Conservation (phyloP, 2,329 filamentous ascomycete species). For the Fonsecaea multimorphosa region DNA sequence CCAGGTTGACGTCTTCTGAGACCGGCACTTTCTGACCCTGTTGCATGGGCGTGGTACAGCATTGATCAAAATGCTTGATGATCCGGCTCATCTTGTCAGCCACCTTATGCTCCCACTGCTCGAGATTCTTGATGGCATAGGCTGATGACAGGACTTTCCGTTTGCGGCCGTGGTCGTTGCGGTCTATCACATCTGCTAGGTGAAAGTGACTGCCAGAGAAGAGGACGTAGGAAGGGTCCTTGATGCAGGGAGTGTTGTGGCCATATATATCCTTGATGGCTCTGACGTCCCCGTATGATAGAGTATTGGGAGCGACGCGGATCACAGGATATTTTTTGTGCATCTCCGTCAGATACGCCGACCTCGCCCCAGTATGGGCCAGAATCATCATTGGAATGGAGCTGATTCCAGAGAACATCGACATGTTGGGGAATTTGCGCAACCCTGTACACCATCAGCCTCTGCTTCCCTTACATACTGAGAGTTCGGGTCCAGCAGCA, state of each 20-base stretch:
- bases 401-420: slow-evolving; percentile 52
- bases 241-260: slow-evolving; percentile 44
- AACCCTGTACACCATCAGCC: slow-evolving; percentile 39
- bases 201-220: slow-evolving; percentile 22
- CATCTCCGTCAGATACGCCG: slow-evolving; percentile 47
- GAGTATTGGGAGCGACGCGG: slow-evolving; percentile 22
- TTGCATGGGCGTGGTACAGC: slow-evolving; percentile 38
- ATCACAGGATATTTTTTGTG: slow-evolving; percentile 65
- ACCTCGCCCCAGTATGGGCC: slow-evolving; percentile 48
- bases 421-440: slow-evolving; percentile 55
- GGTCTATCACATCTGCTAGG: slow-evolving; percentile 47
- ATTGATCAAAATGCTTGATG: slow-evolving; percentile 43
- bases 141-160: slow-evolving; percentile 48
- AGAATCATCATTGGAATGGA: slow-evolving; percentile 56
- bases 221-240: slow-evolving; percentile 18
- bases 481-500: not conserved
- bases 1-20: slow-evolving; percentile 53
- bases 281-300: slow-evolving; percentile 11
- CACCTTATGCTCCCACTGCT: slow-evolving; percentile 50
- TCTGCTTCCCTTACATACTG: not conserved
- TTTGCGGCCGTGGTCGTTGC: slow-evolving; percentile 48
- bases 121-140: slow-evolving; percentile 50
- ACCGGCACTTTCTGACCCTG: slow-evolving; percentile 16
- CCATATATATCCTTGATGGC: slow-evolving; percentile 48
- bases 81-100: slow-evolving; percentile 40